Evolutionary conservation across 208 protist species (phyloP).

Genomic region (Trypanosoma boissoni): DNA sequence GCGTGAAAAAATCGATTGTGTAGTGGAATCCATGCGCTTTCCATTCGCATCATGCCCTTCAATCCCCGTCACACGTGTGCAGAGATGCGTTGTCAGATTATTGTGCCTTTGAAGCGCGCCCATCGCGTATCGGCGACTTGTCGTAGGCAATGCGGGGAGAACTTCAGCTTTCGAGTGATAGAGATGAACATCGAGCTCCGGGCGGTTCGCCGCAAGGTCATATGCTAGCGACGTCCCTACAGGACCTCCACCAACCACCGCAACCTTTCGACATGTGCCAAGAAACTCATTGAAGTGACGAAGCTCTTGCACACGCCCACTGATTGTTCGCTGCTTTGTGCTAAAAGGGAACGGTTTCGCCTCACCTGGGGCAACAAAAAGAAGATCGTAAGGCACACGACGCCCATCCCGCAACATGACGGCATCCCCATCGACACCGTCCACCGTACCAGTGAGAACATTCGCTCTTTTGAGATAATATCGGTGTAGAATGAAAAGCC

Average conservation of each 20-base stretch:
- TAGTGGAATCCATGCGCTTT: slow-evolving; percentile 7
- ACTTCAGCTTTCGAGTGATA: slow-evolving; percentile 65
- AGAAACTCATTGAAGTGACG: slow-evolving; percentile 73
- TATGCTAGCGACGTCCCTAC: slow-evolving; percentile 70
- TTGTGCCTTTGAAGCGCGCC: slow-evolving; percentile 41
- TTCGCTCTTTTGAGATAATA: slow-evolving; percentile 87
- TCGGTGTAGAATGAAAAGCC: slow-evolving; percentile 76
- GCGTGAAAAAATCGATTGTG: not conserved
- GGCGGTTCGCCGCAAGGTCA: slow-evolving; percentile 50
- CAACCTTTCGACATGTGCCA: slow-evolving; percentile 68
- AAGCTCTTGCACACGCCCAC: slow-evolving; percentile 75
- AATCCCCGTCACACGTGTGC: slow-evolving; percentile 53
- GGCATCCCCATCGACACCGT: slow-evolving; percentile 54
- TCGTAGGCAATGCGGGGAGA: slow-evolving; percentile 55
- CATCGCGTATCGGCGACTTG: slow-evolving; percentile 56
- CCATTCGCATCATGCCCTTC: slow-evolving; percentile 30
- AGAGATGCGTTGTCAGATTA: slow-evolving; percentile 58
- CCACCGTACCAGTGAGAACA: slow-evolving; percentile 78
- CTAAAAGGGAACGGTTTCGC: slow-evolving; percentile 75
- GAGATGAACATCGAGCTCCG: slow-evolving; percentile 71
- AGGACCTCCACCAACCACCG: slow-evolving; percentile 80
- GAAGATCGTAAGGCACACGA: slow-evolving; percentile 72
- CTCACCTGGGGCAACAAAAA: slow-evolving; percentile 77
- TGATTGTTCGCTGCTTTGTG: slow-evolving; percentile 64
- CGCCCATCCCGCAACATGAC: slow-evolving; percentile 70